Percentiles rank a stretch among this genome's conserved stretches.
phyloP scores from a whole-genome alignment of 768 basidiomycete species.

The Boletus rubescentipes region DNA sequence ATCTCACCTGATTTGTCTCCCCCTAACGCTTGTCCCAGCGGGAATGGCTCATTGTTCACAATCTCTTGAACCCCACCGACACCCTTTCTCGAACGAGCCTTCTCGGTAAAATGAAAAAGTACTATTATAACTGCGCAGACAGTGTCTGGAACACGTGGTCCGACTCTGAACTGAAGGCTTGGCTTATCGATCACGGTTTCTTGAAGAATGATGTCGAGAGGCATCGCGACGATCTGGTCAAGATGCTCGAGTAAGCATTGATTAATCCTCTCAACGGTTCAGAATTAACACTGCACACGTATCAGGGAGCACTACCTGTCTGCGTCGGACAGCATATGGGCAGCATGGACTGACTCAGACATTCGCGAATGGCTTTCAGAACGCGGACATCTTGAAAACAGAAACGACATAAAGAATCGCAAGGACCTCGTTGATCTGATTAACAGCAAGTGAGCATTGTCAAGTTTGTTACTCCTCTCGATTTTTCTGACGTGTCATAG shows the following conservation, averaged over 20 bases:
- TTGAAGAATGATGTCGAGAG: conserved; percentile 70
- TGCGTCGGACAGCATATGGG: conserved; percentile 59
- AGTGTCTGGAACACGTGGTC: conserved; percentile 68
- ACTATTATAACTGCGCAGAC: conserved; percentile 66
- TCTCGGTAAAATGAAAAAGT: conserved; percentile 65
- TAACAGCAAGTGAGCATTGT: conserved; percentile 55
- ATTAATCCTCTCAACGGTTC: background rate
- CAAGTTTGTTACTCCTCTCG: too few relatives aligned
- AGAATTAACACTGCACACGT: background rate
- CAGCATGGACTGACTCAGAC: conserved; percentile 71
- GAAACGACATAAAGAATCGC: conserved; percentile 56
- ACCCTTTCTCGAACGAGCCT: conserved; percentile 56
- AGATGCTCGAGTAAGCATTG: conserved; percentile 58
- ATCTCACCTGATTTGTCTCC: background rate
- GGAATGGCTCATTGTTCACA: conserved; percentile 81
- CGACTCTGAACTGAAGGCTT: conserved; percentile 72
- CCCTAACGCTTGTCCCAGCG: conserved; percentile 42
- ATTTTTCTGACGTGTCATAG: conserved; percentile 32
- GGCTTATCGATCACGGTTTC: conserved; percentile 74
- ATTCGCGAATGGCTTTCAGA: conserved; percentile 73
- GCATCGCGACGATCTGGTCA: conserved; percentile 73
- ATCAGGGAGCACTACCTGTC: conserved; percentile 66
- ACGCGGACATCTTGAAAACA: conserved; percentile 59
- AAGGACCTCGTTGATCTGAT: conserved; percentile 77
- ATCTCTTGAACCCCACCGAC: conserved; percentile 62